A percentile compares a stretch with the other conserved stretches of the same genome.
Evolutionary conservation across 148 eudicot species (phyloP).

Genomic region (Chenopodium suecicum): DNA sequence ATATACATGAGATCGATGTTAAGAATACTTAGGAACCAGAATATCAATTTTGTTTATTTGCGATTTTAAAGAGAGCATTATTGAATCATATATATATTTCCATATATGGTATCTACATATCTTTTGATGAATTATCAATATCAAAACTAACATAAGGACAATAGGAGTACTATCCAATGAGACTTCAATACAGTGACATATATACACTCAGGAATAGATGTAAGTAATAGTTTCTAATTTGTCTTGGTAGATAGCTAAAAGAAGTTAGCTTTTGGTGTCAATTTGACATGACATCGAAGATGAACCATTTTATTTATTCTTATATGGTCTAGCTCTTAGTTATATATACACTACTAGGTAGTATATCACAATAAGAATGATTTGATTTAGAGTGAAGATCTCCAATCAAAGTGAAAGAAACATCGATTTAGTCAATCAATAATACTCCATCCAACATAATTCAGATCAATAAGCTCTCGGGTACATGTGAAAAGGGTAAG

Average conservation of each 20-base stretch:
- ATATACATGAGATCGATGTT: too few relatives aligned
- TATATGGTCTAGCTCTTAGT: not conserved
- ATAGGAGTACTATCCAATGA: not conserved
- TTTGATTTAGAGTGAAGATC: not conserved
- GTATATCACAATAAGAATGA: not conserved
- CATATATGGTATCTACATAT: not conserved
- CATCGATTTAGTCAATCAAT: not conserved
- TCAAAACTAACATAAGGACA: not conserved
- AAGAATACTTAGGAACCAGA: too few relatives aligned
- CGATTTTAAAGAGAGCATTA: not conserved
- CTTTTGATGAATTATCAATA: not conserved
- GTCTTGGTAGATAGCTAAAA: conserved; percentile 9
- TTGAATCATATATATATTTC: not conserved
- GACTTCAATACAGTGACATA: not conserved
- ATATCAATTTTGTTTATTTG: not conserved
- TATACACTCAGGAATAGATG: not conserved
- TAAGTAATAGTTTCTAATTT: not conserved
- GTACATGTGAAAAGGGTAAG: too few relatives aligned
- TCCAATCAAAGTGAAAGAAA: not conserved
- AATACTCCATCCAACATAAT: too few relatives aligned
- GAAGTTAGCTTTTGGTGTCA: conserved; percentile 13
- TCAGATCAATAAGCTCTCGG: too few relatives aligned
- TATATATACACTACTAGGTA: too few relatives aligned
- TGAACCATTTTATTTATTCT: not conserved
- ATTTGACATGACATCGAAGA: not conserved